These are phyloP conservation scores for Salix koriyanagi DNA, from an alignment of 345 rosid genomes.

Conservation along the genomic window DNA sequence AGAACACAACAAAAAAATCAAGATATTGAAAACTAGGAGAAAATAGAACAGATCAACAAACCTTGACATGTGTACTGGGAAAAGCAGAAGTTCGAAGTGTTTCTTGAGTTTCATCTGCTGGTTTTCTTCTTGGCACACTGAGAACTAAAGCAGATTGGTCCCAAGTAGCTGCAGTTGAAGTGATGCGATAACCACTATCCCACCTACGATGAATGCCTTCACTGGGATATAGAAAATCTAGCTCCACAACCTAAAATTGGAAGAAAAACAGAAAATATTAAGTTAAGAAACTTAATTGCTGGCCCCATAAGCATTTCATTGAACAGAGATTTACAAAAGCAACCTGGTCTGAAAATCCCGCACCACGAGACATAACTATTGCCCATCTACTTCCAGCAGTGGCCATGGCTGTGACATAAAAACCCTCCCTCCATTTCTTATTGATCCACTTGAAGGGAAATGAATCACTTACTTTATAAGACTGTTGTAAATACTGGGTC, in stretches of 20 bases:
- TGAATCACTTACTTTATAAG: constrained; percentile 93
- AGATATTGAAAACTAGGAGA: neutral
- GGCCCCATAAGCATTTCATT: neutral
- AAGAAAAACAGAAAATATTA: neutral
- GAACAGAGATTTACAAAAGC: neutral
- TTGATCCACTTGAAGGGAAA: constrained; percentile 98
- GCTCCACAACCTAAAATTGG: constrained; percentile 73
- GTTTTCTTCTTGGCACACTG: constrained; percentile 89
- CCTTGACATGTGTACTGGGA: constrained; percentile 97
- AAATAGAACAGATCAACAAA: constrained; percentile 14
- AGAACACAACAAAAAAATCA: neutral
- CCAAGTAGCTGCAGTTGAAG: constrained; percentile 86
- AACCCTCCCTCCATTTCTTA: constrained; percentile 94
- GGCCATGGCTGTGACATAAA: constrained; percentile 89
- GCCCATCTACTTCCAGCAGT: constrained; percentile 98
- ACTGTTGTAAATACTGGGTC: constrained; percentile 88
- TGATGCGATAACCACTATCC: constrained; percentile 89
- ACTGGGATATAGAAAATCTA: constrained; percentile 96
- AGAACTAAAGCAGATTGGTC: constrained; percentile 96
- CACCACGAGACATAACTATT: constrained; percentile 96
- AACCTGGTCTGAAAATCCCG: constrained; percentile 88
- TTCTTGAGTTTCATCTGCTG: constrained; percentile 88
- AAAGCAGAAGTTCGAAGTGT: constrained; percentile 92
- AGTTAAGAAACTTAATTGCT: neutral
- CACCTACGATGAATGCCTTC: constrained; percentile 98